These are phyloP conservation scores for Syzygium jambos DNA, from an alignment of 345 rosid species.

Conservation along the genomic window DNA sequence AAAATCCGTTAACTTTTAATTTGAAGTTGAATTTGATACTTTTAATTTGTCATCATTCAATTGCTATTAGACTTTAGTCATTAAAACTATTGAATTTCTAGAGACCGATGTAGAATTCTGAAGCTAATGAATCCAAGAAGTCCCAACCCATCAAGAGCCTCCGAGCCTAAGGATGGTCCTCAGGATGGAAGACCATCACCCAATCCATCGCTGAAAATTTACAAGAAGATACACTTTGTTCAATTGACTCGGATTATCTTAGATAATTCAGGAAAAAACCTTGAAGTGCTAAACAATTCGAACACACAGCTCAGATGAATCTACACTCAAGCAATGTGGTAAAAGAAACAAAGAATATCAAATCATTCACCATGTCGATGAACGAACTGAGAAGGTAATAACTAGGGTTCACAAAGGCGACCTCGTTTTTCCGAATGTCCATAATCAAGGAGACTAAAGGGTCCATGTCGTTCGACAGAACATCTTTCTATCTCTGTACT, in stretches of 20 bases:
- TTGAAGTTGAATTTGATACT: no score
- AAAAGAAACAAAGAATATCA: neutral
- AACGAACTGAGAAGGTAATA: neutral
- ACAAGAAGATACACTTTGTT: neutral
- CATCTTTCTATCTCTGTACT: neutral
- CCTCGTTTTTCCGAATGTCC: neutral
- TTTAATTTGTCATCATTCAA: no score
- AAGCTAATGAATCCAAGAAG: neutral
- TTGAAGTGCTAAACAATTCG: neutral
- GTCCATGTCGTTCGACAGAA: neutral
- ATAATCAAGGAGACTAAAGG: neutral
- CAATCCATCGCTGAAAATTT: neutral
- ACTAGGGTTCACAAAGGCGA: neutral
- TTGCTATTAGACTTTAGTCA: neutral
- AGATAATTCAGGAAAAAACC: neutral
- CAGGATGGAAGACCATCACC: neutral
- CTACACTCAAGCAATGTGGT: neutral
- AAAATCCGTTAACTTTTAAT: no score
- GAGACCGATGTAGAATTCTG: neutral
- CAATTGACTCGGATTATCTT: neutral
- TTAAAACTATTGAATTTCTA: neutral
- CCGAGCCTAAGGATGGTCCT: neutral
- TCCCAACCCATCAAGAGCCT: neutral
- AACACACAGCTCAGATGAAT: neutral
- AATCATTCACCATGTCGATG: neutral